Percentiles rank a stretch among this genome's conserved stretches.
These are phyloP conservation scores for Bertia moriformis DNA, from an alignment of 2,329 filamentous ascomycete species.

Conservation along the genomic window DNA sequence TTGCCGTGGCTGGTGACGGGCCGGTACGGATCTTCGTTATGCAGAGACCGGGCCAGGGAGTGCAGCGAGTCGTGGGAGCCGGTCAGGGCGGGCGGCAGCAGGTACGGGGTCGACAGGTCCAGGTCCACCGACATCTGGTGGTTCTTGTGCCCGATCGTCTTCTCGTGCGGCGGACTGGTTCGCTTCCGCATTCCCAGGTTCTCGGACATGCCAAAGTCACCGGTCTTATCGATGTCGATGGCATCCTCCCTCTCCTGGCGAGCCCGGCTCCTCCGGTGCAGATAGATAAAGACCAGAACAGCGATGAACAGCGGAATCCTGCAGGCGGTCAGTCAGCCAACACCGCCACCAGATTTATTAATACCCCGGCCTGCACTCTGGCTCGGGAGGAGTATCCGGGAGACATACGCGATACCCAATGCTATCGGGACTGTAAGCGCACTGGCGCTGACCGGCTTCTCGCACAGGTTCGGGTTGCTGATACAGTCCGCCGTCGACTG, in stretches of 20 bases:
- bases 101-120: conserved; percentile 70
- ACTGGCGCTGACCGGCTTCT: conserved; percentile 39
- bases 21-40: conserved; percentile 74
- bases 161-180: conserved; percentile 29
- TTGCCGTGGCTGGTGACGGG: conserved; percentile 39
- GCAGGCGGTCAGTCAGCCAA: conserved; percentile 21
- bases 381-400: neutral
- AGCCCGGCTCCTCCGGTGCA: conserved; percentile 66
- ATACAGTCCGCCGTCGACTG: conserved; percentile 2
- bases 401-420: conserved; percentile 52
- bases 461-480: conserved; percentile 29
- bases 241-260: conserved; percentile 65
- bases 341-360: conserved; percentile 5
- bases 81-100: conserved; percentile 73
- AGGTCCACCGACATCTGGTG: conserved; percentile 57
- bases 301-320: conserved; percentile 63
- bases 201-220: conserved; percentile 76
- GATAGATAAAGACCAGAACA: conserved; percentile 51
- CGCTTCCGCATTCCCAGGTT: conserved; percentile 14
- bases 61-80: conserved; percentile 74
- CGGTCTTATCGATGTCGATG: conserved; percentile 73
- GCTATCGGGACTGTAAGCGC: conserved; percentile 52
- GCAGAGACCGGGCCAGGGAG: conserved; percentile 65
- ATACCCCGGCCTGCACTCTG: too few species aligned
- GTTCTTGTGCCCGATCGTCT: conserved; percentile 17